Evolutionary conservation across 2,329 filamentous ascomycete species (phyloP).

Genomic region (Fusarium bactridioides): DNA sequence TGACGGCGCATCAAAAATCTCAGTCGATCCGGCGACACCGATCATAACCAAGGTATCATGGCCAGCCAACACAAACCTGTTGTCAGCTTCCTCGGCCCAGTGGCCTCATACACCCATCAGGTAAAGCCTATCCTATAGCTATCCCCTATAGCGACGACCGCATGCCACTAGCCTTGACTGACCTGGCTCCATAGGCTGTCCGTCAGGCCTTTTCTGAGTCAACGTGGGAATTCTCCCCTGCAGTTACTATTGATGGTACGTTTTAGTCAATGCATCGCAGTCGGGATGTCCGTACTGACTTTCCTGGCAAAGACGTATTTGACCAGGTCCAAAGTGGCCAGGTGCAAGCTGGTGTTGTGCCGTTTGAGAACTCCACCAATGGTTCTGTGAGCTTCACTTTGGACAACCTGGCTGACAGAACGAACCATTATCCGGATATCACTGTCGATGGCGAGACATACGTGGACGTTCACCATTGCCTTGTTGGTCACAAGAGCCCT

Average conservation of each 20-base stretch:
- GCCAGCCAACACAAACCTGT: conserved; percentile 47
- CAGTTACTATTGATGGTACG: conserved; percentile 59
- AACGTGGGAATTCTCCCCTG: conserved; percentile 58
- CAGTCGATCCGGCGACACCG: conserved; percentile 4
- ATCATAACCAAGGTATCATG: conserved; percentile 36
- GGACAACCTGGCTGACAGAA: conserved; percentile 83
- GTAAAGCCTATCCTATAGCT: conserved; percentile 43
- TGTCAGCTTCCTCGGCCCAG: conserved; percentile 59
- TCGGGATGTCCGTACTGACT: conserved; percentile 6
- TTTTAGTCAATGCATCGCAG: neutral
- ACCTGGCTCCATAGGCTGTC: conserved; percentile 51
- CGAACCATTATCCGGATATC: conserved; percentile 70
- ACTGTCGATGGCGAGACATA: conserved; percentile 85
- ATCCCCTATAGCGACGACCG: conserved; percentile 15
- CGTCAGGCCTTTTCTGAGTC: conserved; percentile 57
- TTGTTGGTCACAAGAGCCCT: conserved; percentile 66
- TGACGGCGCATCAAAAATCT: neutral
- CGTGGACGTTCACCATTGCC: conserved; percentile 86
- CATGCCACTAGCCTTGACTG: conserved; percentile 27
- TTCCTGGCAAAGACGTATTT: conserved; percentile 72
- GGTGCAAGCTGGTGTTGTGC: conserved; percentile 80
- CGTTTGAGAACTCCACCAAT: conserved; percentile 96
- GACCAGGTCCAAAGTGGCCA: conserved; percentile 73
- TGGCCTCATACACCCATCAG: conserved; percentile 61
- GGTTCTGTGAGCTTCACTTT: conserved; percentile 90